These are phyloP conservation scores for Echinochloa phyllopogon DNA, from an alignment of 176 grass and related monocot species.

Conservation along the genomic window DNA sequence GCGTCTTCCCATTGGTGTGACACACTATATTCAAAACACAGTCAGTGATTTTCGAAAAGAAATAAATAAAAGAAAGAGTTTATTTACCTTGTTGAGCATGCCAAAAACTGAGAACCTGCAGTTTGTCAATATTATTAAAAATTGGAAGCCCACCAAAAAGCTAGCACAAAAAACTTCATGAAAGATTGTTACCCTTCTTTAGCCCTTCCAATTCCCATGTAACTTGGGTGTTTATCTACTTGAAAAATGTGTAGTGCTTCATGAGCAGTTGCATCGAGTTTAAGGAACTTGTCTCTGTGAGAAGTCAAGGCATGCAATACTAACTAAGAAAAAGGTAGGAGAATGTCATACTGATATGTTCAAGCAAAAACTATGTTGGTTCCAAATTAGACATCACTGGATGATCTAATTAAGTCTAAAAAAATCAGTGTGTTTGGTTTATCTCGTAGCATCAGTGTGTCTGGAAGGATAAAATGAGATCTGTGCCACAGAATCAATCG, in stretches of 20 bases:
- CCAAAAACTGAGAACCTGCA: conserved; percentile 98
- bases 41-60: conserved; percentile 44
- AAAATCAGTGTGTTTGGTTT: conserved; percentile 17
- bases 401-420: conserved; percentile 33
- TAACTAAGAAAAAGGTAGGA: neutral
- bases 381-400: conserved; percentile 18
- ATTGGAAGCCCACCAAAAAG: conserved; percentile 33
- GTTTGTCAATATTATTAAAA: conserved; percentile 38
- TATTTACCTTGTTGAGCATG: conserved; percentile 89
- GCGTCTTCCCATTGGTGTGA: conserved; percentile 89
- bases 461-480: conserved; percentile 89
- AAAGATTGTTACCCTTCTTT: conserved; percentile 85
- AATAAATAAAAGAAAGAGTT: conserved; percentile 18
- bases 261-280: conserved; percentile 92
- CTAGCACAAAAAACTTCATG: conserved; percentile 29
- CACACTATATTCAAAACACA: conserved; percentile 66
- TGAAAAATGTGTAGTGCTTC: conserved; percentile 98
- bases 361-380: neutral
- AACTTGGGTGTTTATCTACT: conserved; percentile 94
- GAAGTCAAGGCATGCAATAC: conserved; percentile 63
- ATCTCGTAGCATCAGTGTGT: conserved; percentile 5
- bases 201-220: conserved; percentile 96
- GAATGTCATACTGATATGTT: neutral
- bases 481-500: conserved; percentile 82
- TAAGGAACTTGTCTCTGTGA: conserved; percentile 89